Percentiles rank a stretch among this genome's conserved stretches.
Conservation (phyloP, 1,284 basidiomycete genomes). For the Apiotrichum siamense region DNA sequence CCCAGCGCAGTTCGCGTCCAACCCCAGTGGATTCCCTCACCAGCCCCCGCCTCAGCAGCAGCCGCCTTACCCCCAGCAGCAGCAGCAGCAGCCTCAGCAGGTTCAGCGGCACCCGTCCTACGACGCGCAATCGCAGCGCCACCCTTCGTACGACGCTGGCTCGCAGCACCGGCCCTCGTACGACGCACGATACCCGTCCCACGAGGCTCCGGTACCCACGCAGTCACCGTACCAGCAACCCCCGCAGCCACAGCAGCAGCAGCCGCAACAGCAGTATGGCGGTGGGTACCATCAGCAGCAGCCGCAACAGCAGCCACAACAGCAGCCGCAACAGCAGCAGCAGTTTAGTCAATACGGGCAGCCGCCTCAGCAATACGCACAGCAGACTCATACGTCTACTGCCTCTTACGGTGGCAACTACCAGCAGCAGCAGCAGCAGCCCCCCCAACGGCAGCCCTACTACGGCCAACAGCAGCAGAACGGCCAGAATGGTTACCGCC, state of each 20-base stretch:
- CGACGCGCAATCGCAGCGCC: not conserved
- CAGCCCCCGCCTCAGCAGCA: slow-evolving; percentile 26
- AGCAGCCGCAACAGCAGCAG: slow-evolving; percentile 12
- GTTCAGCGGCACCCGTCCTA: not conserved
- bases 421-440: slow-evolving; percentile 41
- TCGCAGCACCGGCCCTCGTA: not conserved
- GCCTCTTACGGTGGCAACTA: not conserved
- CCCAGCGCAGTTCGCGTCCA: not conserved
- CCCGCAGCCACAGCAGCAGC: slow-evolving; percentile 3
- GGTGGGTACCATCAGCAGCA: not conserved
- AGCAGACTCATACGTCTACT: slow-evolving; percentile 15
- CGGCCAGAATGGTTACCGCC: slow-evolving; percentile 11
- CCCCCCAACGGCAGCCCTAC: slow-evolving; percentile 14
- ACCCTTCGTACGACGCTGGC: slow-evolving; percentile 1
- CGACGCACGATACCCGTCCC: not conserved
- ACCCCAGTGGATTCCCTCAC: slow-evolving; percentile 12
- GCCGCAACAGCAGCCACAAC: slow-evolving; percentile 8
- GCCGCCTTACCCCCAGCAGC: slow-evolving; percentile 11
- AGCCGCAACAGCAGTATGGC: not conserved
- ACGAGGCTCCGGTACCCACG: not conserved
- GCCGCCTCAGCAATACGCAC: slow-evolving; percentile 5
- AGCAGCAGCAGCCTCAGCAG: not conserved
- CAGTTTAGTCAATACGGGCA: not conserved
- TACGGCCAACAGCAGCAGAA: slow-evolving; percentile 18
- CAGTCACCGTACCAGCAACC: not conserved